Base-by-base conservation (phyloP, 169 alveolate genomes). In the Babesia gibsoni region DNA sequence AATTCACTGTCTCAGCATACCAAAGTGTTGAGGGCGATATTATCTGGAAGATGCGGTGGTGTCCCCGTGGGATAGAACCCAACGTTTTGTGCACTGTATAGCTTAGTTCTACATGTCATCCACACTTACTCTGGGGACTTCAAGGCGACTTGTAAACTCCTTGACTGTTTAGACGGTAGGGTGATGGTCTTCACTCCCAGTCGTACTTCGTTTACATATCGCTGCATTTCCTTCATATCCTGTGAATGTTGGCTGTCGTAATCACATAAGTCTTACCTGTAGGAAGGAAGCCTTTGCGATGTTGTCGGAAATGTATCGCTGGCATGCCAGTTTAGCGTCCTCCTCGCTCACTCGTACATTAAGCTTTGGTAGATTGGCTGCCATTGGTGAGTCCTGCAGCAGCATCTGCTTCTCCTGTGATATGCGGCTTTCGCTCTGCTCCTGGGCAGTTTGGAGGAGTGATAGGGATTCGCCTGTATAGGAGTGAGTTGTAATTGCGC, bases 251-350 rank as follows among this genome's bases (percentile, higher is more conserved):
- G 2, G 22, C 4, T 8, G 8, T n/a, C 0, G 14, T 7, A 39
- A 30, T 20, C 12, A 3, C 37, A 27, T 6, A 37, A 25, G 35
- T 3, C 63, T 16, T 32, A 78, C 87, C 73, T 46, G 61, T 12
- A 66, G 36, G n/a, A 68, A 52, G 20, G 72, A 63, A 30, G 81
- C 33, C 12, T 29, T 36, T 12, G 33, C 63, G 2, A 78, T 77
- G 45, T 59, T 22, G 22, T 61, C 49, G 22, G 67, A 64, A 10
- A 78, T 68, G 50, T 78, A 78, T 22, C 68, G 75, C 58, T 78
- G 82, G 61, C 87, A 78, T 7, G 82, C 87, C 56, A 78, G 27
- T 61, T 66, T 73, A 27, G 87, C 83, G 36, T 78, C 87, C 67
- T 78, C 87, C 63, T 78, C 87, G 42, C 75, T 67, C 25, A 78